Evolutionary conservation across 1,139 yeast species (phyloP), one percentile per base, ranked within the genome.

Genomic region (Yamadazyma aaseri): DNA sequence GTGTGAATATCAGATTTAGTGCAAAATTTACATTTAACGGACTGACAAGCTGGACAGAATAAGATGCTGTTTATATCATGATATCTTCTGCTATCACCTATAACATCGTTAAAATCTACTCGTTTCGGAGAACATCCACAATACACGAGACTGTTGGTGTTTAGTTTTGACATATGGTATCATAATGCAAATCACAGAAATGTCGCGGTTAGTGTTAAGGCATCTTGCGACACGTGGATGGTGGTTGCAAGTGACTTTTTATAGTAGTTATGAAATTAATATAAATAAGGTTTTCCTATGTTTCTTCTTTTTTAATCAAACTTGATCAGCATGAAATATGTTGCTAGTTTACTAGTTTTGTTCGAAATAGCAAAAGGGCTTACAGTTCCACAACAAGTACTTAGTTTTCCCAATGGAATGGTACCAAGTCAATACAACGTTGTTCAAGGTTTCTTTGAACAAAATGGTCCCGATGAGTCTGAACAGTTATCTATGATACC

Each of bases 21-120:
- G 41, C 70, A 63, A 30, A 42, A 41, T 7, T 36, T 36, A 26
- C 71, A 60, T 40, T 55, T 55, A 11, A 55, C 56, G 15, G 34
- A 30, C 35, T 62, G 70, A 38, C 75, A 69, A 13, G 52, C 47
- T 3, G 70, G 68, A 40, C 75, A 69, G 38, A 65, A 66, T 34
- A 50, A 59, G n/a, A 65, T 43, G 12, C 58, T 51, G 20, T 45
- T 42, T 4, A 45, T 28, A 26, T 32, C 22, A 31, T 42, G 41
- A 20, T 14, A 28, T 14, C 38, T 27, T 12, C 23, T 6, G 12
- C 6, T n/a, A 6, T 15, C 17, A 5, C 4, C 10, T 15, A 35
- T 23, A 2, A 36, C 37, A 6, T 32, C 16, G 4, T 23, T n/a
- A 27, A 31, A 29, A 6, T 32, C 33, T 3, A 27, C 6, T 18